Percentiles rank a stretch among this genome's conserved stretches.
These are phyloP conservation scores for Botryobasidium botryosum DNA, from an alignment of 768 basidiomycete species.

Conservation along the genomic window DNA sequence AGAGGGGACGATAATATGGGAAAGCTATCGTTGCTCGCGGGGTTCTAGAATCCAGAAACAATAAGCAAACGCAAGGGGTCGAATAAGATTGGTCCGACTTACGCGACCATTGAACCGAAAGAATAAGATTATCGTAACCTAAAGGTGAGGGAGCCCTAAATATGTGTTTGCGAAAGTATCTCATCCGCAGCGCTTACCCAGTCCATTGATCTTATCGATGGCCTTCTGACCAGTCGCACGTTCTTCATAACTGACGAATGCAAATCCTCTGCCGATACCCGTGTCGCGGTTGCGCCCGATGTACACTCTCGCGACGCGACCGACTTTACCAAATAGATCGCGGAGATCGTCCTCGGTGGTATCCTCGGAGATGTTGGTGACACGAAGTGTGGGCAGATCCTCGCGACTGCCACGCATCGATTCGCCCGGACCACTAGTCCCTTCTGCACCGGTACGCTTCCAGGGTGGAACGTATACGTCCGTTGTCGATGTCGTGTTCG, in stretches of 20 bases:
- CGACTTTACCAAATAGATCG: slow-evolving; percentile 77
- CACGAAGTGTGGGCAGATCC: slow-evolving; percentile 89
- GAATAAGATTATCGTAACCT: slow-evolving; percentile 75
- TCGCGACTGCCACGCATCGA: slow-evolving; percentile 63
- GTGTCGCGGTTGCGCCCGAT: slow-evolving; percentile 92
- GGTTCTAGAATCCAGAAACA: neutral
- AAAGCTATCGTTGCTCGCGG: neutral
- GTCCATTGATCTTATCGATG: slow-evolving; percentile 80
- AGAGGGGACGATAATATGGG: too few relatives aligned
- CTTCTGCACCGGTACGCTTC: slow-evolving; percentile 49
- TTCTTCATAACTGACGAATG: slow-evolving; percentile 92
- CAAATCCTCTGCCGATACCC: slow-evolving; percentile 88
- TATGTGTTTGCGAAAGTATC: too few relatives aligned
- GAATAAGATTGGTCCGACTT: slow-evolving; percentile 19
- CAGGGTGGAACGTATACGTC: slow-evolving; percentile 93
- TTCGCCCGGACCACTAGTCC: slow-evolving; percentile 61
- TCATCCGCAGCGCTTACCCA: slow-evolving; percentile 27
- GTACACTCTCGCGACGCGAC: slow-evolving; percentile 75
- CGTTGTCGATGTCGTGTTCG: too few relatives aligned
- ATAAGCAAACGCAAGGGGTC: neutral
- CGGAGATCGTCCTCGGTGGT: slow-evolving; percentile 88
- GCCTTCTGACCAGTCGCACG: slow-evolving; percentile 65
- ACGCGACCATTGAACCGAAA: slow-evolving; percentile 51
- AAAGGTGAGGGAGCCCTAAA: neutral
- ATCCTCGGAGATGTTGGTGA: slow-evolving; percentile 93